These are phyloP conservation scores for Coccomyxa sp. DNA, from an alignment of 139 green algal genomes.

Conservation along the genomic window DNA sequence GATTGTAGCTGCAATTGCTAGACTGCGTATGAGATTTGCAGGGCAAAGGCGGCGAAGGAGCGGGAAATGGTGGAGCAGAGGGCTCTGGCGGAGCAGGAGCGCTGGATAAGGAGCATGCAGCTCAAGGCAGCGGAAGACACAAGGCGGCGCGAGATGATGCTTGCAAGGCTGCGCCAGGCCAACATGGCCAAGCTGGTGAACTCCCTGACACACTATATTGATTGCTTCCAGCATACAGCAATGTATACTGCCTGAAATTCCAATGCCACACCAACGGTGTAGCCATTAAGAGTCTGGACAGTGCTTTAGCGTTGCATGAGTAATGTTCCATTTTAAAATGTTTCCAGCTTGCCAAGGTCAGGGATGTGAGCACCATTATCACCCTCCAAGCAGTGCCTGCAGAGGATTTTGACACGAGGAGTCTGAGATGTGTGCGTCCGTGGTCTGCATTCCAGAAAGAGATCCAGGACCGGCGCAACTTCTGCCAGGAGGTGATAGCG, in stretches of 20 bases:
- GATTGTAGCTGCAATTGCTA: background rate
- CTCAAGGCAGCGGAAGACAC: background rate
- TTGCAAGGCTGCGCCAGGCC: background rate
- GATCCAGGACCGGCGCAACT: constrained; percentile 1
- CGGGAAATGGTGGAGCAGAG: background rate
- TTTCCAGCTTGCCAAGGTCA: background rate
- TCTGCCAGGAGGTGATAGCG: background rate
- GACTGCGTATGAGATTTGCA: background rate
- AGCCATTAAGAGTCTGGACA: background rate
- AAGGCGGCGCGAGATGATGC: background rate
- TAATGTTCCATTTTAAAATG: background rate
- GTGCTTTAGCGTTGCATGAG: background rate
- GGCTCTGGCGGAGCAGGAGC: background rate
- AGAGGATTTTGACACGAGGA: background rate
- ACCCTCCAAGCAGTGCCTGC: background rate
- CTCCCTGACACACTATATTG: background rate
- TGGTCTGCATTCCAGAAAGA: background rate
- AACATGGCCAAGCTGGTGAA: background rate
- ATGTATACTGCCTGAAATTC: background rate
- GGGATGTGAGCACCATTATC: background rate
- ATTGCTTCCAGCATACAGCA: background rate
- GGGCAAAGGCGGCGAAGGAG: background rate
- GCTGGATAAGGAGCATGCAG: too few species aligned
- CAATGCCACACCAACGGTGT: background rate
- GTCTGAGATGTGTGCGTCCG: background rate